Percentiles rank a stretch among this genome's conserved stretches.
Conservation (phyloP, 1,284 basidiomycete genomes). For the Mycosarcoma mackinlayi region DNA sequence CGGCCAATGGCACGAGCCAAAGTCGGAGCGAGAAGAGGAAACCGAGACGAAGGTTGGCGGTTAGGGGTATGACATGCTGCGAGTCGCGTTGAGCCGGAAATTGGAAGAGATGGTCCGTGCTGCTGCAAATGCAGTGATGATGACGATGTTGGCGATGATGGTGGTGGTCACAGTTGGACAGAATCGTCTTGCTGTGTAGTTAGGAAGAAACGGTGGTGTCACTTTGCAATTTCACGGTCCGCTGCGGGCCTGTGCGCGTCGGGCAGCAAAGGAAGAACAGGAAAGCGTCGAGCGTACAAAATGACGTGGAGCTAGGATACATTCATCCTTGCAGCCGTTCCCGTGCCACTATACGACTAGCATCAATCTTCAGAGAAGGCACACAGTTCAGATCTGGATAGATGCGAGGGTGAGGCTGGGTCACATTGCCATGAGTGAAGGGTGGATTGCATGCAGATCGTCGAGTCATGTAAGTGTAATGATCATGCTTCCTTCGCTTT, state of each 20-base stretch:
- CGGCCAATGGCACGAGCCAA: background rate
- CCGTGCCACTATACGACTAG: too few species aligned
- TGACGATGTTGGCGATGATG: background rate
- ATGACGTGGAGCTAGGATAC: too few species aligned
- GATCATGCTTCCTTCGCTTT: slow-evolving; percentile 13
- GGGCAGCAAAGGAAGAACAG: too few species aligned
- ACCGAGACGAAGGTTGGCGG: background rate
- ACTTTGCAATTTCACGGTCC: slow-evolving; percentile 10
- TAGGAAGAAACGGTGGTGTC: slow-evolving; percentile 1
- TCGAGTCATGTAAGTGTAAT: background rate
- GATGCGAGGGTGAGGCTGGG: background rate
- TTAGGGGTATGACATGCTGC: slow-evolving; percentile 12
- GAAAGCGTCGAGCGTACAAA: too few species aligned
- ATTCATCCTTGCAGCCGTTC: too few species aligned
- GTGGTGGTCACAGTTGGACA: too few species aligned
- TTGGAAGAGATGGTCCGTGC: too few species aligned
- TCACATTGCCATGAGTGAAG: background rate
- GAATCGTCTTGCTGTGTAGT: too few species aligned
- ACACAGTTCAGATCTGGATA: background rate
- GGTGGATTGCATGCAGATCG: background rate
- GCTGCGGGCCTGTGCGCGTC: too few species aligned
- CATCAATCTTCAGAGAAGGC: background rate
- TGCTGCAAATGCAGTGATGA: too few species aligned
- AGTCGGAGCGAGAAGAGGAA: background rate
- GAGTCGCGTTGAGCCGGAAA: too few species aligned